Evolutionary conservation across 208 protist genomes (phyloP), one percentile per base, ranked within the genome.

Genomic region (Phytomonas francai): DNA sequence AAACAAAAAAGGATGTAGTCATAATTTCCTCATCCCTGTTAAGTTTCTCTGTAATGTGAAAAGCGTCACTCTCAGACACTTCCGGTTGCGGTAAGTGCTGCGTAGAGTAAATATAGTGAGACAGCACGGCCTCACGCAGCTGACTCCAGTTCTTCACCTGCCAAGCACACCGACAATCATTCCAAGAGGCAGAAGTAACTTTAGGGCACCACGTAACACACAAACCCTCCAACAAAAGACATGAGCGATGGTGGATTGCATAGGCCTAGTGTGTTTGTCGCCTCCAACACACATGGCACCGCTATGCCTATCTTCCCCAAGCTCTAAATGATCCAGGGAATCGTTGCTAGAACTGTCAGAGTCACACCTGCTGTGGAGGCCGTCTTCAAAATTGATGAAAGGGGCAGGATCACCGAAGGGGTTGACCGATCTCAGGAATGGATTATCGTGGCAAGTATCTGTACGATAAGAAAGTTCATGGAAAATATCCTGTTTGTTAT

Each of bases 171-270:
- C 25, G 8, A 45, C 45, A 30, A 1, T 68, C 57, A 7, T 65
- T 64, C 28, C 54, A 27, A 68, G 56, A 36, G 64, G 62, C 33
- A 71, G 49, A 65, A 30, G 71, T 77, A 58, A 74, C 80, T 22
- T 30, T 31, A 22, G 75, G 79, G 64, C 79, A 84, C 79, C 79
- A 84, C 34, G 79, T 84, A 31, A 84, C 67, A 29, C 79, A 84
- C 34, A 69, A 64, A 5, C 67, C 56, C 5, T 74, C 68, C 30
- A 80, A 72, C 67, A 74, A 28, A 83, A 45, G 54, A 83, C 66
- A 62, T 83, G 75, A 25, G 68, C 70, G 25, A 51, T 32, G 3
- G 33, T 22, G 54, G 60, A 29, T 28, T 58, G 49, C n/a, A 49
- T 34, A 4, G 57, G 3, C 11, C 7, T 34, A 16, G 59, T 32